phyloP scores from a whole-genome alignment of 352 stramenopile species.

The Phytophthora capsici region DNA sequence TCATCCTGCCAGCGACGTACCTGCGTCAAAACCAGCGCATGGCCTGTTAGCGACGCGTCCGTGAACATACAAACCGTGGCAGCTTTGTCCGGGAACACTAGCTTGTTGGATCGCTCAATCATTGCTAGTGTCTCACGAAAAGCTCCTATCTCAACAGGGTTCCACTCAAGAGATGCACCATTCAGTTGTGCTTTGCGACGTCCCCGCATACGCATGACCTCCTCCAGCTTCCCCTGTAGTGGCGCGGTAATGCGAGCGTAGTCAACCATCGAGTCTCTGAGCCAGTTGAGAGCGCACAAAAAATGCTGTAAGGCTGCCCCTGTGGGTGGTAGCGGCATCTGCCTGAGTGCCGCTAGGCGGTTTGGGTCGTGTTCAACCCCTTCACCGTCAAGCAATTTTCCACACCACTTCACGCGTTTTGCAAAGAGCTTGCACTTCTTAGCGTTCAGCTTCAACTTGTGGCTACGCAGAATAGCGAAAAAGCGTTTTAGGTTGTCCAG shows the following conservation, averaged over 20 bases:
- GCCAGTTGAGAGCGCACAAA: no score
- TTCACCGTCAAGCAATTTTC: slow-evolving; percentile 18
- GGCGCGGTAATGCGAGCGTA: no score
- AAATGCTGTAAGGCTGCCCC: background rate
- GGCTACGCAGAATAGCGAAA: slow-evolving; percentile 4
- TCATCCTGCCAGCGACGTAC: slow-evolving; percentile 5
- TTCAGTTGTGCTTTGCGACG: slow-evolving; percentile 12
- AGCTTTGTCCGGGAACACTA: slow-evolving; percentile 5
- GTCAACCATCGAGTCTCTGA: no score
- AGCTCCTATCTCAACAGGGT: background rate
- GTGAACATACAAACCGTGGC: slow-evolving; percentile 8
- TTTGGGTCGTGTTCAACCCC: slow-evolving; percentile 6
- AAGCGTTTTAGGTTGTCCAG: background rate
- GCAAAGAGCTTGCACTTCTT: slow-evolving; percentile 25
- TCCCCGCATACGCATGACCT: slow-evolving; percentile 6
- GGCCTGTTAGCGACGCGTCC: slow-evolving; percentile 5
- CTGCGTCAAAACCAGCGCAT: slow-evolving; percentile 5
- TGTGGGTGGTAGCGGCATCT: slow-evolving; percentile 15
- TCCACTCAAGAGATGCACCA: slow-evolving; percentile 13
- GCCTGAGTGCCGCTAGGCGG: background rate
- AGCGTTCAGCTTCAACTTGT: slow-evolving; percentile 17
- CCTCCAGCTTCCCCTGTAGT: background rate
- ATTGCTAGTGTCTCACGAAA: slow-evolving; percentile 1
- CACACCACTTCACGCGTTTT: slow-evolving; percentile 17
- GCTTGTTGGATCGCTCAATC: slow-evolving; percentile 14